These are phyloP conservation scores for Xylariaceae sp. DNA, from an alignment of 2,329 filamentous ascomycete species.

Conservation along the genomic window DNA sequence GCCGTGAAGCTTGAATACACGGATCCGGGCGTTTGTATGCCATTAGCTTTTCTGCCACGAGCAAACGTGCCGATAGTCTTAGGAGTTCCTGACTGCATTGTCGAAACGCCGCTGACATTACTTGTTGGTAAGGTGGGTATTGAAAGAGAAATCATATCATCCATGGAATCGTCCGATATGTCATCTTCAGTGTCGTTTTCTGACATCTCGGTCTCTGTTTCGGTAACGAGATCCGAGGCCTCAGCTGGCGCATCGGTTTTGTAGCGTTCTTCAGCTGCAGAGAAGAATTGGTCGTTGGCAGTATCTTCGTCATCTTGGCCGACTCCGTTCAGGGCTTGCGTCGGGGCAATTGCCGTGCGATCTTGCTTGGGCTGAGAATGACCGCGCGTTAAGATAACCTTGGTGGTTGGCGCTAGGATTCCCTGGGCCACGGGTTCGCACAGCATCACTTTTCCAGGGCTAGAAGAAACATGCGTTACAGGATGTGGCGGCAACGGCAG, in stretches of 20 bases:
- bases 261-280: conserved; percentile 76
- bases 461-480: conserved; percentile 77
- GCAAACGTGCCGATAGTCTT: conserved; percentile 68
- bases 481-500: conserved; percentile 79
- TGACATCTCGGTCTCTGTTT: conserved; percentile 60
- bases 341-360: conserved; percentile 44
- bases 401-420: conserved; percentile 69
- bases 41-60: conserved; percentile 62
- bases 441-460: conserved; percentile 82
- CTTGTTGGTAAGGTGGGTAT: conserved; percentile 75
- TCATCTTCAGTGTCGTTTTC: conserved; percentile 65
- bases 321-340: conserved; percentile 56
- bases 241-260: conserved; percentile 57
- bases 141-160: conserved; percentile 88
- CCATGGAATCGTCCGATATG: conserved; percentile 83
- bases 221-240: conserved; percentile 55
- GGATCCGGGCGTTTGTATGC: conserved; percentile 76
- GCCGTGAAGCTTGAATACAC: conserved; percentile 86
- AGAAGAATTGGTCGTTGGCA: conserved; percentile 87
- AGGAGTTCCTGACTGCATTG: conserved; percentile 75
- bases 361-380: conserved; percentile 53
- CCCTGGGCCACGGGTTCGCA: conserved; percentile 95
- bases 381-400: conserved; percentile 72
- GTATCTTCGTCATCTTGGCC: conserved; percentile 72
- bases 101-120: conserved; percentile 73